These are phyloP conservation scores for Pythium brassicae DNA, from an alignment of 352 stramenopile genomes.

Conservation along the genomic window DNA sequence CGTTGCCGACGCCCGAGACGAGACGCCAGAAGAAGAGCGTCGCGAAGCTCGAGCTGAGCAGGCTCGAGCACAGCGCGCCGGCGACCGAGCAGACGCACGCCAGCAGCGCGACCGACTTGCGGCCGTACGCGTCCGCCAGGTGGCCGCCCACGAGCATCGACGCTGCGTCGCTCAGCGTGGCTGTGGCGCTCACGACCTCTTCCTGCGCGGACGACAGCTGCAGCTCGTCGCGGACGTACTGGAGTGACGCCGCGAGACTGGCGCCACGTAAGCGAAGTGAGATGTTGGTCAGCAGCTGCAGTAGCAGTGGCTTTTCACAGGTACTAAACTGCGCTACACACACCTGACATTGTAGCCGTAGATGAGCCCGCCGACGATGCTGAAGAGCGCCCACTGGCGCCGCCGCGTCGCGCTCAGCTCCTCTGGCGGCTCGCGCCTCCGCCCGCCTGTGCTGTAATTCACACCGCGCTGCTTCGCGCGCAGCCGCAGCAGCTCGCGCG, in stretches of 20 bases:
- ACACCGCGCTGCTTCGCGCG: slow-evolving; percentile 18
- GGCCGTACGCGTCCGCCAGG: slow-evolving; percentile 71
- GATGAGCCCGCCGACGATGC: slow-evolving; percentile 76
- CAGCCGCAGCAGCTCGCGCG: slow-evolving; percentile 56
- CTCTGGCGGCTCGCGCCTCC: slow-evolving; percentile 8
- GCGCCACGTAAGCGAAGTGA: neutral
- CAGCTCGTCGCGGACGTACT: slow-evolving; percentile 79
- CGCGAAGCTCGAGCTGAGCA: slow-evolving; percentile 48
- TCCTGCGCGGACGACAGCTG: slow-evolving; percentile 57
- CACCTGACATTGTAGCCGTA: slow-evolving; percentile 86
- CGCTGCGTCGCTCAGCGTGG: slow-evolving; percentile 72
- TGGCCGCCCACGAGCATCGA: slow-evolving; percentile 77
- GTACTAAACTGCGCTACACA: neutral
- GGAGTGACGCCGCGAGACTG: slow-evolving; percentile 64
- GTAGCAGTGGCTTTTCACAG: neutral
- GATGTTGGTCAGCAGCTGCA: too few relatives aligned
- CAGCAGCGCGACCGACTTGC: slow-evolving; percentile 65
- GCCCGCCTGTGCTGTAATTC: neutral
- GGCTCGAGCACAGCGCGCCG: slow-evolving; percentile 48
- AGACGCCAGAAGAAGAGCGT: slow-evolving; percentile 71
- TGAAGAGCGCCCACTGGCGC: slow-evolving; percentile 77
- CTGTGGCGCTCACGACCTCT: slow-evolving; percentile 72
- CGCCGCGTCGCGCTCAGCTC: slow-evolving; percentile 20
- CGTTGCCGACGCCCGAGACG: slow-evolving; percentile 72
- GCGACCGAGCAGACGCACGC: slow-evolving; percentile 70